Percentiles rank a stretch among this genome's conserved stretches.
These are phyloP conservation scores for Globisporangium uncinulatum DNA, from an alignment of 352 stramenopile genomes.

Conservation along the genomic window DNA sequence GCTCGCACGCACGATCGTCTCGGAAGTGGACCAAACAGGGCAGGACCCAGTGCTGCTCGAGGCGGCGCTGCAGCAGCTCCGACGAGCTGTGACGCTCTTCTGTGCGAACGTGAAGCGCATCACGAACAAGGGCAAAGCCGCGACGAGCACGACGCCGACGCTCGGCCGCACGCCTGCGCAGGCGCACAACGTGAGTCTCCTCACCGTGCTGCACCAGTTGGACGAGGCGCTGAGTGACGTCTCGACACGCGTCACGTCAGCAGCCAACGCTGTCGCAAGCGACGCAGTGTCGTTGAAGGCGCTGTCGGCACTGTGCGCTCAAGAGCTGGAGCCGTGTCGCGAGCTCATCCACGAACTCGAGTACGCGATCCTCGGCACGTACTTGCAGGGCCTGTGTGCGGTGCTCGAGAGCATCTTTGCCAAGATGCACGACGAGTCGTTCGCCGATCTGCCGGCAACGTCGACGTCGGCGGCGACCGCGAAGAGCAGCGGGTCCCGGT, in stretches of 20 bases:
- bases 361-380: conserved; percentile 59
- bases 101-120: conserved; percentile 67
- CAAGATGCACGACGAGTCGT: conserved; percentile 85
- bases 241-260: conserved; percentile 26
- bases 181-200: conserved; percentile 71
- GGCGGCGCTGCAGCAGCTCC: conserved; percentile 53
- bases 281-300: conserved; percentile 23
- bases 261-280: neutral
- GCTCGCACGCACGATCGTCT: conserved; percentile 63
- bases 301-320: conserved; percentile 28
- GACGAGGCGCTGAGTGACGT: conserved; percentile 61
- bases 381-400: conserved; percentile 56
- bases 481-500: conserved; percentile 44
- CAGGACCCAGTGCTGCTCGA: conserved; percentile 53
- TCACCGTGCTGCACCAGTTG: conserved; percentile 64
- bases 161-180: conserved; percentile 58
- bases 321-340: conserved; percentile 38
- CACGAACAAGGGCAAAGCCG: conserved; percentile 57
- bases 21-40: conserved; percentile 60
- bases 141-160: conserved; percentile 36
- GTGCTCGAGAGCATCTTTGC: conserved; percentile 58
- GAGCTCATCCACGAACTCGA: conserved; percentile 48
- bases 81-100: conserved; percentile 61
- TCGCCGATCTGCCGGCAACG: conserved; percentile 19
- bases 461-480: neutral